Conservation (phyloP, 2,329 filamentous ascomycete genomes). For the Fonsecaea erecta region DNA sequence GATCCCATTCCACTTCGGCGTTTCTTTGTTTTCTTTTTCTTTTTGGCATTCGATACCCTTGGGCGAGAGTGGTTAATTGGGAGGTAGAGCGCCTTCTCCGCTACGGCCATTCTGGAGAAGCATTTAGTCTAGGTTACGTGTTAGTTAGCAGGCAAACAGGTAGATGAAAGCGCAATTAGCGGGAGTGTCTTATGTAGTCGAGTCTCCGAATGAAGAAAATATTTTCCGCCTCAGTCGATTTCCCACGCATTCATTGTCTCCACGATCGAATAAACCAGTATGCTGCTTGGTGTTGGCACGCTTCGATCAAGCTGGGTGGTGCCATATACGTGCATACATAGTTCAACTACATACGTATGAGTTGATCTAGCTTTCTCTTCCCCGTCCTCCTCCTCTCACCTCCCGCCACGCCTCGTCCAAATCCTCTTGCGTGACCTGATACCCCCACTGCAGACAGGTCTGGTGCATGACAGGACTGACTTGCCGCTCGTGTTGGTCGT, state of each 20-base stretch:
- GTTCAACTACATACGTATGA: too few relatives aligned
- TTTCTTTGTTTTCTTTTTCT: too few relatives aligned
- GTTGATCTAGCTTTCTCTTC: too few relatives aligned
- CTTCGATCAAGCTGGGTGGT: too few relatives aligned
- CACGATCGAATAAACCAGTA: neutral
- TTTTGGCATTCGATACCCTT: too few relatives aligned
- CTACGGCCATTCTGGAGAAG: neutral
- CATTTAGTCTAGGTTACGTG: too few relatives aligned
- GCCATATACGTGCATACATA: too few relatives aligned
- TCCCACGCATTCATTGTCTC: neutral
- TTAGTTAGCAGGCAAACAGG: neutral
- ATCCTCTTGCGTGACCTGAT: slow-evolving; percentile 56
- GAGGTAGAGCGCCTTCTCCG: neutral
- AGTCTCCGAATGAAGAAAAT: neutral
- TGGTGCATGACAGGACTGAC: slow-evolving; percentile 63
- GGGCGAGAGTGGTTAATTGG: neutral
- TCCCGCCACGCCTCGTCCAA: slow-evolving; percentile 54
- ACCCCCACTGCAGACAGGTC: slow-evolving; percentile 63
- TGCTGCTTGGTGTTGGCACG: neutral
- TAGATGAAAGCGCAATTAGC: neutral
- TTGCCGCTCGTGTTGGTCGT: slow-evolving; percentile 11
- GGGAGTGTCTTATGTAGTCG: neutral
- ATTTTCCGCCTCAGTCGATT: neutral
- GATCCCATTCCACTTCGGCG: too few relatives aligned
- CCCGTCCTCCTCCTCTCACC: neutral